These are phyloP conservation scores for Cubamyces sp. DNA, from an alignment of 768 basidiomycete species.

Conservation along the genomic window DNA sequence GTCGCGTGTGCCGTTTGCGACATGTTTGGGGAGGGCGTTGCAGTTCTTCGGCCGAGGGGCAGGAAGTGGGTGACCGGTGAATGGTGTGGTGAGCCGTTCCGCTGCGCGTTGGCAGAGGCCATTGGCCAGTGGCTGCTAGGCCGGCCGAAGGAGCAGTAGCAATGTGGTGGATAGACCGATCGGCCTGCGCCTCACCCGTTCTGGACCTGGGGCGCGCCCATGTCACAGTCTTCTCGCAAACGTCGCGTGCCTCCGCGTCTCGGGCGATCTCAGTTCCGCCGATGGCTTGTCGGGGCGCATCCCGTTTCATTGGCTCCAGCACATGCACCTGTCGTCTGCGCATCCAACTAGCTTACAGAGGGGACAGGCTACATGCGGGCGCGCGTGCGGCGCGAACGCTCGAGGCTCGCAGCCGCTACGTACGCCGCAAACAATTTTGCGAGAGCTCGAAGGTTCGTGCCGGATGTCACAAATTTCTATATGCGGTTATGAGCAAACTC, in stretches of 20 bases:
- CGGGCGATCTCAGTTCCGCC: slow-evolving; percentile 6
- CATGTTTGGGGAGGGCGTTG: background rate
- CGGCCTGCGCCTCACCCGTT: slow-evolving; percentile 14
- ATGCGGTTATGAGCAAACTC: no score
- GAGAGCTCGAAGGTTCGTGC: background rate
- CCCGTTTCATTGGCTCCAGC: no score
- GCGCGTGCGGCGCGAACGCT: background rate
- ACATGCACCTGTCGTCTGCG: no score
- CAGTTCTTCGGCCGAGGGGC: slow-evolving; percentile 6
- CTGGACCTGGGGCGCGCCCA: slow-evolving; percentile 12
- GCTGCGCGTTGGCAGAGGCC: background rate
- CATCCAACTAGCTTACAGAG: no score
- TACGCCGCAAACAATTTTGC: background rate
- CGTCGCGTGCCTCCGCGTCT: background rate
- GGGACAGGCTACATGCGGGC: background rate
- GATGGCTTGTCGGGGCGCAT: background rate
- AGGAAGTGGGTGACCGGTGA: background rate
- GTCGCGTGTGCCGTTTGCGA: slow-evolving; percentile 9
- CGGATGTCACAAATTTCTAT: no score
- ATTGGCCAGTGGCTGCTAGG: slow-evolving; percentile 5
- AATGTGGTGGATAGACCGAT: background rate
- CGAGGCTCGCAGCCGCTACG: slow-evolving; percentile 1
- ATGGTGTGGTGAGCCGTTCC: background rate
- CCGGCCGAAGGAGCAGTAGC: slow-evolving; percentile 10
- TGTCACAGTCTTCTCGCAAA: background rate